These are phyloP conservation scores for Gossypium sturtianum DNA, from an alignment of 345 rosid genomes.

Conservation along the genomic window DNA sequence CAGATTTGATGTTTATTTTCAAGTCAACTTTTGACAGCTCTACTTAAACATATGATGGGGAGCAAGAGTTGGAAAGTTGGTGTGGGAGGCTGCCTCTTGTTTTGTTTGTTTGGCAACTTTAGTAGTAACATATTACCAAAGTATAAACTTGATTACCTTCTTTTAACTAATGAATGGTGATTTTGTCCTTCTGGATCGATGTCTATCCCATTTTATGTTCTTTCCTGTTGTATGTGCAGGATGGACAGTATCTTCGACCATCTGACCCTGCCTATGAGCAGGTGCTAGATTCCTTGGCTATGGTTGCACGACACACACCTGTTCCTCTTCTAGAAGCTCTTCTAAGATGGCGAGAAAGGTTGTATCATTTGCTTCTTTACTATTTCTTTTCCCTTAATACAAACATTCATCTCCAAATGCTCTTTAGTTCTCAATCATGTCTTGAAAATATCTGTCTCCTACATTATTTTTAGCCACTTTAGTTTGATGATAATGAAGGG, in stretches of 20 bases:
- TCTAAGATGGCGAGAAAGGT: conserved; percentile 87
- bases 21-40: neutral
- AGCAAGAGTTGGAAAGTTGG: neutral
- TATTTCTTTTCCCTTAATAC: neutral
- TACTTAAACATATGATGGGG: neutral
- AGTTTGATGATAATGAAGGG: neutral
- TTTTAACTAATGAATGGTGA: conserved; percentile 1
- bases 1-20: no score
- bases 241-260: conserved; percentile 96
- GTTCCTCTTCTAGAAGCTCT: conserved; percentile 96
- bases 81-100: neutral
- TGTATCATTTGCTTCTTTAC: conserved; percentile 19
- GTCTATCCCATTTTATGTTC: conserved; percentile 5
- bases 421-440: neutral
- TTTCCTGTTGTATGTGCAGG: conserved; percentile 38
- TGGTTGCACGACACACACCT: conserved; percentile 95
- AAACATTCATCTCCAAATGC: neutral
- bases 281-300: conserved; percentile 92
- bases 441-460: neutral
- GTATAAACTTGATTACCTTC: neutral
- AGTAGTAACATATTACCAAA: neutral
- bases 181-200: conserved; percentile 10
- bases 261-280: conserved; percentile 97
- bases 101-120: neutral
- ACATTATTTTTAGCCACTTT: neutral